Conservation (phyloP, 1,284 basidiomycete species). For the Trichosporon coremiiforme region DNA sequence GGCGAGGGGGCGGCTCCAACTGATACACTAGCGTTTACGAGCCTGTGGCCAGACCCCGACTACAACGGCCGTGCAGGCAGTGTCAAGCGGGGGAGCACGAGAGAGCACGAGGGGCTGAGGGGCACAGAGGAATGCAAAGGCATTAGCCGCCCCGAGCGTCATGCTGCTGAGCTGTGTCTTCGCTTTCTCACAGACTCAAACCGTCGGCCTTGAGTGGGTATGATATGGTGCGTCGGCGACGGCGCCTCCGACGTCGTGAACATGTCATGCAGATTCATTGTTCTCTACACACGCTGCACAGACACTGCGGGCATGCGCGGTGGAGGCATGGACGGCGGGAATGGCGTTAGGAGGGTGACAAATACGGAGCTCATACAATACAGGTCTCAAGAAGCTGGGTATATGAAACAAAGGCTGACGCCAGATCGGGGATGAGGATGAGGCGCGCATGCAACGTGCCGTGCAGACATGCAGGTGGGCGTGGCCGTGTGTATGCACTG, state of each 20-base stretch:
- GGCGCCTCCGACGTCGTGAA: neutral
- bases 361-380: constrained; percentile 3
- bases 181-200: neutral
- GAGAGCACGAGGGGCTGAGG: too few relatives aligned
- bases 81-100: too few relatives aligned
- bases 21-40: neutral
- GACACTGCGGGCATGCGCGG: neutral
- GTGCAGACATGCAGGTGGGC: neutral
- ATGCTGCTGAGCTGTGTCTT: neutral
- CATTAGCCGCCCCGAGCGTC: neutral
- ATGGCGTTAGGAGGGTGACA: neutral
- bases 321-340: neutral
- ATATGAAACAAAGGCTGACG: constrained; percentile 9
- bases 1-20: neutral
- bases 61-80: neutral
- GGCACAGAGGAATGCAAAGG: neutral
- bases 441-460: neutral
- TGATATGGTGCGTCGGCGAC: neutral
- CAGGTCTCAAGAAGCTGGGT: neutral
- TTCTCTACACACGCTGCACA: neutral
- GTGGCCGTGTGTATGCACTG: neutral
- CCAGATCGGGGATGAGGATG: neutral
- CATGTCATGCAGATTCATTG: neutral
- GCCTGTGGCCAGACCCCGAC: neutral
- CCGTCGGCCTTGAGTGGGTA: neutral